Evolutionary conservation across 441 rosid species (phyloP), one percentile per base, ranked within the genome.

Genomic region (California macrophylla): DNA sequence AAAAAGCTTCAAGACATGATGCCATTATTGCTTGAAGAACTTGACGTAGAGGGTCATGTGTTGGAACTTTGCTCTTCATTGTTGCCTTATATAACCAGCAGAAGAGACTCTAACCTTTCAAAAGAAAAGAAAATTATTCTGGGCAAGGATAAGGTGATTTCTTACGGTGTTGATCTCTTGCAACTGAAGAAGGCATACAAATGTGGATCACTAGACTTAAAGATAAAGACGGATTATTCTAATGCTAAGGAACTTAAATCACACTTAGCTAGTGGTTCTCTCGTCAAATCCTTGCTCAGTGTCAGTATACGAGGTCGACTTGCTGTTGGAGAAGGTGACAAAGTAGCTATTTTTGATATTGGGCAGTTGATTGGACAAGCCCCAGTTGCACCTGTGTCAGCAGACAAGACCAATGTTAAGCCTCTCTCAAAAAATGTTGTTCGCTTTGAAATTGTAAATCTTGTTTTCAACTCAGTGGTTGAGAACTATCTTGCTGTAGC

Each of bases 291-390:
- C 30, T 86, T 96, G 90, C 95, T 96, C 67, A 93, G 97, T 82
- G 96, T 93, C 68, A 89, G 89, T 81, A 82, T 77, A 79, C 92
- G 99, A 72, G 99, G 98, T 74, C 93, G 95, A 79, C 96, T 96
- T 76, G 99, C 98, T 78, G 99, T 96, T 82, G 99, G 99, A 77
- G 99, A 96, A 86, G 99, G 99, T 78, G 99, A 96, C 81, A 96
- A 89, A 84, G 99, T 96, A 73, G 89, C 98, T 75, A 88, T 96
- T 79, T 96, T 90, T 79, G 99, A 96, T 84, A 92, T 83, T 84
- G 97, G 95, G 71, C 97, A 89, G 83, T 83, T 96, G 73, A 90
- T 96, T 73, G 96, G 98, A 75, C 99, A 93, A 80, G 89, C 98
- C 77, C 85, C 96, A 66, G 74, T 86, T 76, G 93, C 91, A 71